Evolutionary conservation across 805 yeast species (phyloP), one percentile per base, ranked within the genome.

Genomic region (Candida hispaniensis): DNA sequence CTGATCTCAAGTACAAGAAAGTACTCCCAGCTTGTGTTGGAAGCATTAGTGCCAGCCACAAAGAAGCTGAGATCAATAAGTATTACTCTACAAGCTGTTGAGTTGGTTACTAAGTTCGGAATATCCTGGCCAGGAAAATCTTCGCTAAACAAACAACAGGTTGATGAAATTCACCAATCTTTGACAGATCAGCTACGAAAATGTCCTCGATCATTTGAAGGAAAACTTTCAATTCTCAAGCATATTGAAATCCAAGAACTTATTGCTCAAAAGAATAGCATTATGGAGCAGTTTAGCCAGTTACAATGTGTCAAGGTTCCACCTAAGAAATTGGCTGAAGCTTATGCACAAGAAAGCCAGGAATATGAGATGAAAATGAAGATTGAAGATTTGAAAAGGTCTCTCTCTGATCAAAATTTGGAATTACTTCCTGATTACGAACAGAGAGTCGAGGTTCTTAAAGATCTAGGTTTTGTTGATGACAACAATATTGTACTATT

Each of bases 401-500:
- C 78, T 30, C 69, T 85, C 44, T 77, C 93, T 1, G 93, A 82
- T 41, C 94, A 86, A 47, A 91, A 86, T 49, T 60, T 91, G 48
- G 94, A 82, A 45, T 61, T 91, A 28, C 63, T 91, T 21, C 97
- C 98, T 0, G 95, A 91, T 52, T 91, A 91, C 51, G 93, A 83
- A 50, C 93, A 82, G 55, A 71, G 98, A 47, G 60, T 91, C 23
- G 68, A 67, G 23, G 94, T 91, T 3, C 63, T 91, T 39, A 69
- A 73, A 47, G 71, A 69, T n/a, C 62, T 85, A n/a, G 81, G 72
- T 9, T 91, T 79, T 52, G 75, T 91, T 25, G 94, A 88, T 49
- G 63, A 63, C 5, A 67, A 72, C 29, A 68, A 79, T 46, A 86
- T 82, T 40, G 91, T 81, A 13, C 49, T 62, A 30, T 62, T 91